A percentile compares a stretch with the other conserved stretches of the same genome.
These are phyloP conservation scores for Argentina anserina DNA, from an alignment of 306 rosid genomes.

Conservation along the genomic window DNA sequence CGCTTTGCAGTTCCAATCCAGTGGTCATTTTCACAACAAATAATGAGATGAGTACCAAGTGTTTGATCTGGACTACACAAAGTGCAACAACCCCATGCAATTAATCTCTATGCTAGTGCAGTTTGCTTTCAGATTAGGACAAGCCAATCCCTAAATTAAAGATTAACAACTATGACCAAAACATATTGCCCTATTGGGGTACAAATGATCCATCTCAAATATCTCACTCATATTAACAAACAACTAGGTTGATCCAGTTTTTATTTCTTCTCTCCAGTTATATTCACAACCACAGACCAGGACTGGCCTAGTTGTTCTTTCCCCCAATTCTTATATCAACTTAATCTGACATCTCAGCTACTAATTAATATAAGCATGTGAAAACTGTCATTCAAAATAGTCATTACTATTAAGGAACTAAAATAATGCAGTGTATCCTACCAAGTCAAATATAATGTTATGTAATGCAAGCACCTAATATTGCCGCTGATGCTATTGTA, in stretches of 20 bases:
- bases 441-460: conserved; percentile 11
- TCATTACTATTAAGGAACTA: neutral
- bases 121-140: neutral
- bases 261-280: neutral
- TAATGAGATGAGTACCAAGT: neutral
- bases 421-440: neutral
- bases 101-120: neutral
- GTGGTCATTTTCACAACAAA: neutral
- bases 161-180: neutral
- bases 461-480: neutral
- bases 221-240: neutral
- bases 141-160: neutral
- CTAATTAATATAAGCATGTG: conserved; percentile 10
- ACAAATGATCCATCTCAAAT: neutral
- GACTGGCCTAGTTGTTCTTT: neutral
- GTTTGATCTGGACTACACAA: conserved; percentile 11
- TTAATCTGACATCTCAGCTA: conserved; percentile 7
- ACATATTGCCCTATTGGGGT: neutral
- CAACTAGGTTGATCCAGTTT: neutral
- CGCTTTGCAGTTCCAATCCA: neutral
- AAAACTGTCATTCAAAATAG: neutral
- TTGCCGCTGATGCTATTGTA: neutral
- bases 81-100: neutral
- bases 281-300: neutral
- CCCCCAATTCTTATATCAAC: neutral